Conservation (phyloP, 139 green algal species). For the Dunaliella primolecta region DNA sequence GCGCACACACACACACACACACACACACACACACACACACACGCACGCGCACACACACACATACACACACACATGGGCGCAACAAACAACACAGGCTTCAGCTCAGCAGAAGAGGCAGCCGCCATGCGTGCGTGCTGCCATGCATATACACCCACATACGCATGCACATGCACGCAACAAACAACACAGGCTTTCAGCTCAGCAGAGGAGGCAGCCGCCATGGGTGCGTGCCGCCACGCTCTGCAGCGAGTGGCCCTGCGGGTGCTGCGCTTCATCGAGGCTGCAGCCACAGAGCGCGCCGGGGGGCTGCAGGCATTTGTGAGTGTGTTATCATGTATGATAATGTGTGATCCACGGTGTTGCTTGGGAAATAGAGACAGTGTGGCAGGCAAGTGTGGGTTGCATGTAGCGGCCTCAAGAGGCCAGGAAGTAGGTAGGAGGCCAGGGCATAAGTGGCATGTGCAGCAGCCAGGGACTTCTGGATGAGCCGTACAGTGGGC, state of each 20-base stretch:
- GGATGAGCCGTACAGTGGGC: too few relatives aligned
- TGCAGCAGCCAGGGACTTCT: too few relatives aligned
- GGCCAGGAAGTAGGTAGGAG: too few relatives aligned
- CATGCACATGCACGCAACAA: constrained; percentile 8
- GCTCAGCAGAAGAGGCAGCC: not conserved
- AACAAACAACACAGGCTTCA: not conserved
- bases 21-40: not conserved
- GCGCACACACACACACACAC: not conserved
- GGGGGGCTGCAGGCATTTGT: constrained; percentile 39
- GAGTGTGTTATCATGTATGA: not conserved
- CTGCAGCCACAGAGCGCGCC: constrained; percentile 34
- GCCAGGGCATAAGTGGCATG: too few relatives aligned
- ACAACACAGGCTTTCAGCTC: constrained; percentile 8
- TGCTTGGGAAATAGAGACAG: not conserved
- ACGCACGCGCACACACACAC: constrained; percentile 7
- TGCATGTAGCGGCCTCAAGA: too few relatives aligned
- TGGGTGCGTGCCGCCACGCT: not conserved
- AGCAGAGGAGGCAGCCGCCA: not conserved
- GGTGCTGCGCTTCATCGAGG: constrained; percentile 61
- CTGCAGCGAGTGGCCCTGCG: constrained; percentile 33
- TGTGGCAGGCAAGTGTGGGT: not conserved
- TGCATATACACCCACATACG: constrained; percentile 36
- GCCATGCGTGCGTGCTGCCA: not conserved
- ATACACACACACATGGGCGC: too few relatives aligned
- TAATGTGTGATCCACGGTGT: not conserved